These are phyloP conservation scores for Chytriomyces hyalinus DNA, from an alignment of 192 early-diverging fungal genomes.

Conservation along the genomic window DNA sequence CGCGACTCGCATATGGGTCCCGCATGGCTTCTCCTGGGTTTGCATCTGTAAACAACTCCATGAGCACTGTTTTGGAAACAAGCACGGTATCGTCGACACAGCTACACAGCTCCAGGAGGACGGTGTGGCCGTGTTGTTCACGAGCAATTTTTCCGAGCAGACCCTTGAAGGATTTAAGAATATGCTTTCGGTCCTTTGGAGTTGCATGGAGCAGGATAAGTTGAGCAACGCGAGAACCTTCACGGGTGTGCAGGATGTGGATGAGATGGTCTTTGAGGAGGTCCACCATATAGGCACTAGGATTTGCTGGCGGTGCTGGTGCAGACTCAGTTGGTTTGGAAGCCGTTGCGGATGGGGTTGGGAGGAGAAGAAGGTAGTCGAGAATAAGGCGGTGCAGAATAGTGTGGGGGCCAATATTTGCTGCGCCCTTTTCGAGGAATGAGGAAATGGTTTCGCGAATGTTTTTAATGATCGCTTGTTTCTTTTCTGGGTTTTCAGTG, in stretches of 20 bases:
- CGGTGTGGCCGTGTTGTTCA: constrained; percentile 90
- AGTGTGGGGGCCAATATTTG: constrained; percentile 64
- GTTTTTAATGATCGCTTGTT: constrained; percentile 71
- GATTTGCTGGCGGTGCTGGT: background rate
- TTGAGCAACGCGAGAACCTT: constrained; percentile 87
- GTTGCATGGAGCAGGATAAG: constrained; percentile 77
- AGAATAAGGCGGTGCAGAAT: constrained; percentile 87
- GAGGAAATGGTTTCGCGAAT: constrained; percentile 71
- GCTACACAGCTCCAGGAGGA: constrained; percentile 82
- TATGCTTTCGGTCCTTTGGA: constrained; percentile 90
- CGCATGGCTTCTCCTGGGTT: constrained; percentile 52
- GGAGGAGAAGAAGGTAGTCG: constrained; percentile 71
- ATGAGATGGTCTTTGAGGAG: constrained; percentile 80
- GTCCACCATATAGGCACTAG: constrained; percentile 66
- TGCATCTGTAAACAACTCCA: constrained; percentile 47
- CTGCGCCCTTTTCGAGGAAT: constrained; percentile 82
- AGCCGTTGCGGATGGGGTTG: constrained; percentile 51
- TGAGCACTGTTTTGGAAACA: constrained; percentile 75
- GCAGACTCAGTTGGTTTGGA: constrained; percentile 12
- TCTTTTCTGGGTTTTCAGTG: constrained; percentile 69
- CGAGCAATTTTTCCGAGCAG: constrained; percentile 77
- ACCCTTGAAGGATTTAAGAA: constrained; percentile 84
- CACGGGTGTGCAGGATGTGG: constrained; percentile 90
- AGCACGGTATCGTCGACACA: constrained; percentile 93
- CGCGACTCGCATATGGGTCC: constrained; percentile 79